Percentiles rank a stretch among this genome's conserved stretches.
Evolutionary conservation across 108 stramenopile genomes (phyloP).

Genomic region (Cyclotella cryptica): DNA sequence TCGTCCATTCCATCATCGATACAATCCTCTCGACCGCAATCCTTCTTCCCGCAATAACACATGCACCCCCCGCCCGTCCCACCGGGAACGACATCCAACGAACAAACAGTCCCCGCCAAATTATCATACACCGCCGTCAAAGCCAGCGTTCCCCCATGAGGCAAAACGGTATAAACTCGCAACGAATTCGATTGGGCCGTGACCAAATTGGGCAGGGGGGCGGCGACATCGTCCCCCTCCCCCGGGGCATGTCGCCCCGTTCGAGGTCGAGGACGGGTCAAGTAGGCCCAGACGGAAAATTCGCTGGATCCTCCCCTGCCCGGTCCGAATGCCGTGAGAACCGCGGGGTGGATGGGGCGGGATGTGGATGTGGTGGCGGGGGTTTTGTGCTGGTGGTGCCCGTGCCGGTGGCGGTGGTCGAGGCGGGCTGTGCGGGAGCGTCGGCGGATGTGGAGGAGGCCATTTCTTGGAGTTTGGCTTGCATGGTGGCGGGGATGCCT

Average conservation of each 20-base stretch:
- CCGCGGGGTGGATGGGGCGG: slow-evolving; percentile 55
- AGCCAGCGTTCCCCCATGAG: slow-evolving; percentile 63
- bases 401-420: neutral
- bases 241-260: neutral
- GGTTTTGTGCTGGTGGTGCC: neutral
- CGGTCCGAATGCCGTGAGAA: slow-evolving; percentile 49
- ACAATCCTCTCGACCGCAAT: neutral
- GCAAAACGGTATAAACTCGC: slow-evolving; percentile 63
- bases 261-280: slow-evolving; percentile 57
- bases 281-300: slow-evolving; percentile 75
- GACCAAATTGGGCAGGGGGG: slow-evolving; percentile 74
- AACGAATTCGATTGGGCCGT: slow-evolving; percentile 82
- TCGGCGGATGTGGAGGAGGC: neutral
- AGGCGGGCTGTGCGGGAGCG: neutral
- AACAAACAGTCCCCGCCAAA: slow-evolving; percentile 77
- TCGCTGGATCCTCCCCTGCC: slow-evolving; percentile 40
- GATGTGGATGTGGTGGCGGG: slow-evolving; percentile 8
- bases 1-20: slow-evolving; percentile 19
- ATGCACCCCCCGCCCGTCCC: slow-evolving; percentile 20
- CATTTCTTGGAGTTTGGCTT: slow-evolving; percentile 8
- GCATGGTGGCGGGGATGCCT: slow-evolving; percentile 17
- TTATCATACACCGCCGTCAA: slow-evolving; percentile 67
- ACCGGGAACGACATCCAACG: slow-evolving; percentile 60
- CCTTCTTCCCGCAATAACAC: neutral
- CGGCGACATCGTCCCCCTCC: slow-evolving; percentile 6